Base-by-base conservation (phyloP, 192 early-diverging fungal species). In the Entomortierella beljakovae region DNA sequence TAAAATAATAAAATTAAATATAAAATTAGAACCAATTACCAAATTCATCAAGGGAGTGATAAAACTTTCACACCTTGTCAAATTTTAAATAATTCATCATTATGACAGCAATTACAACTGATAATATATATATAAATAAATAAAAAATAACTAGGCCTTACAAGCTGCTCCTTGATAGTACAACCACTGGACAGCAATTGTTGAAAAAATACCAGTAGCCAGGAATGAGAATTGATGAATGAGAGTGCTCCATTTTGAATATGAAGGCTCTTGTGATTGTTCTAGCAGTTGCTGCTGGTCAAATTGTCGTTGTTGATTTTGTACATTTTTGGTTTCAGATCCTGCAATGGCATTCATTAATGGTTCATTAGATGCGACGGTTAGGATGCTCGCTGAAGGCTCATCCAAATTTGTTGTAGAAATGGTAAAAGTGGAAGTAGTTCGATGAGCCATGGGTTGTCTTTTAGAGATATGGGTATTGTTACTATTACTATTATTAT, bases 81-180 rank as follows among this genome's bases (percentile, higher is more conserved):
- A n/a, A n/a, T n/a, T n/a, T n/a, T n/a, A n/a, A n/a, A n/a, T n/a
- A n/a, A n/a, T n/a, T n/a, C n/a, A n/a, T n/a, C n/a, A n/a, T n/a
- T n/a, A n/a, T n/a, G n/a, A n/a, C n/a, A n/a, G n/a, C n/a, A n/a
- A n/a, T n/a, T n/a, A n/a, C 29, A 18, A 29, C 18, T 11, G 18
- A 48, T 32, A 48, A 10, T 11, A 51, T 11, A 29, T 18, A 37
- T 40, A 0, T 16, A 55, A 31, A 29, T 32, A 8, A 6, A 23
- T 2, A 58, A 1, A 58, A 67, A 9, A n/a, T n/a, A n/a, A n/a
- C n/a, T n/a, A 20, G 43, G 43, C 2, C 83, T 86, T 82, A 89
- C 88, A 83, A 16, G 88, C 84, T 48, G 85, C 88, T 46, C 86
- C 86, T 70, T 88, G 79, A 64, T 89, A 89, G 48, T 86, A 85